Percentiles rank a stretch among this genome's conserved stretches.
These are phyloP conservation scores for Talaromyces nanjingensis DNA, from an alignment of 495 filamentous ascomycete species.

Conservation along the genomic window DNA sequence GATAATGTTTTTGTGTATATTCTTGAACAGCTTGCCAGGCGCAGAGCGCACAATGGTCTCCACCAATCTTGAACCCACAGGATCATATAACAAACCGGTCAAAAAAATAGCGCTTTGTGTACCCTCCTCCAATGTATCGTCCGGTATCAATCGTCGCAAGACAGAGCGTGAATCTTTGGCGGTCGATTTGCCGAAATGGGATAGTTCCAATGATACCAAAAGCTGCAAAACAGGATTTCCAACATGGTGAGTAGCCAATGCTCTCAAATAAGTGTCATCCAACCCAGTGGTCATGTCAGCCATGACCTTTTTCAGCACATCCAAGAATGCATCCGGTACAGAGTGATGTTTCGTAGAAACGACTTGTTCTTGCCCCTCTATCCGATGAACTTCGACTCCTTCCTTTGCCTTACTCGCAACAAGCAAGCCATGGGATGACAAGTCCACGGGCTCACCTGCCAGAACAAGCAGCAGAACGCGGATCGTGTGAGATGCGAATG, in stretches of 20 bases:
- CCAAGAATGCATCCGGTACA: conserved; percentile 72
- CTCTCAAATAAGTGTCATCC: conserved; percentile 64
- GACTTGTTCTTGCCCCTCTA: conserved; percentile 26
- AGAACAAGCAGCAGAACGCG: conserved; percentile 79
- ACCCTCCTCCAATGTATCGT: conserved; percentile 52
- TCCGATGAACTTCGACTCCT: conserved; percentile 49
- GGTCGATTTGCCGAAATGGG: conserved; percentile 56
- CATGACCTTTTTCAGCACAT: conserved; percentile 72
- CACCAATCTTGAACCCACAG: conserved; percentile 80
- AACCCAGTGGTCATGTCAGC: conserved; percentile 61
- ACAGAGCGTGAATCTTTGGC: conserved; percentile 54
- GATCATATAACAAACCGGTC: conserved; percentile 78
- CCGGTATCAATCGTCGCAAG: conserved; percentile 54
- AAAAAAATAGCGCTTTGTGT: conserved; percentile 63
- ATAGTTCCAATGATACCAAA: conserved; percentile 74
- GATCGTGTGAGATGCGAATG: conserved; percentile 86
- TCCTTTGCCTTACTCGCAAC: conserved; percentile 89
- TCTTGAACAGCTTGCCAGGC: conserved; percentile 85
- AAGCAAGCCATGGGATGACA: conserved; percentile 56
- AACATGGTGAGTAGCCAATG: conserved; percentile 77
- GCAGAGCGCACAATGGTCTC: conserved; percentile 74
- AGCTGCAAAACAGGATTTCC: conserved; percentile 88
- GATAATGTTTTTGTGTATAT: conserved; percentile 67
- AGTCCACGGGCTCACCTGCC: conserved; percentile 68
- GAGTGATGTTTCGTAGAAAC: conserved; percentile 30